These are phyloP conservation scores for Lactarius quietus DNA, from an alignment of 768 basidiomycete species.

Conservation along the genomic window DNA sequence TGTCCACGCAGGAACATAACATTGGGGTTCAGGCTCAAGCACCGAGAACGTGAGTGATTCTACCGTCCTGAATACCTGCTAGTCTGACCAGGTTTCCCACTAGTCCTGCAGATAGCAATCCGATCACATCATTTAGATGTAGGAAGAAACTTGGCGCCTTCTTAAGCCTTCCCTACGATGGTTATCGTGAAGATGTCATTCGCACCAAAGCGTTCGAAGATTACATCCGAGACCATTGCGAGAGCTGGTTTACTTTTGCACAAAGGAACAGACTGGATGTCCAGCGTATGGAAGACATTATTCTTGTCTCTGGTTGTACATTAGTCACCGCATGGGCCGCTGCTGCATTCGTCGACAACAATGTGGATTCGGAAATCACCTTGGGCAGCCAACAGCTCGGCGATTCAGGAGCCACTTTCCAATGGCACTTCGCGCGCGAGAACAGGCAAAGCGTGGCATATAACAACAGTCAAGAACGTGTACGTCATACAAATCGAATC, in stretches of 20 bases:
- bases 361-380: constrained; percentile 1
- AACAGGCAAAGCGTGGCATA: background rate
- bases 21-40: background rate
- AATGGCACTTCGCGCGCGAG: background rate
- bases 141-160: constrained; percentile 1
- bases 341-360: constrained; percentile 1
- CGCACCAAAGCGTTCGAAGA: constrained; percentile 15
- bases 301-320: constrained; percentile 17
- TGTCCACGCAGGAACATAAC: constrained; percentile 1
- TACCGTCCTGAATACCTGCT: background rate
- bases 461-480: background rate
- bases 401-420: background rate
- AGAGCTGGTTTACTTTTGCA: constrained; percentile 9
- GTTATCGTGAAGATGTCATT: background rate
- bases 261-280: constrained; percentile 1
- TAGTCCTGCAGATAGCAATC: background rate
- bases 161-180: constrained; percentile 4
- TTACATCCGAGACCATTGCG: constrained; percentile 16
- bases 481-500: background rate
- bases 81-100: background rate
- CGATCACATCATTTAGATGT: background rate
- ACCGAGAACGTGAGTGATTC: background rate
- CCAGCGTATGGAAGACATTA: constrained; percentile 19
- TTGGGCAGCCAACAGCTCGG: background rate
- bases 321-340: constrained; percentile 11